Evolutionary conservation across 164 flowering plant genomes (phyloP), one percentile per base, ranked within the genome.

Genomic region (Houttuynia cordata): DNA sequence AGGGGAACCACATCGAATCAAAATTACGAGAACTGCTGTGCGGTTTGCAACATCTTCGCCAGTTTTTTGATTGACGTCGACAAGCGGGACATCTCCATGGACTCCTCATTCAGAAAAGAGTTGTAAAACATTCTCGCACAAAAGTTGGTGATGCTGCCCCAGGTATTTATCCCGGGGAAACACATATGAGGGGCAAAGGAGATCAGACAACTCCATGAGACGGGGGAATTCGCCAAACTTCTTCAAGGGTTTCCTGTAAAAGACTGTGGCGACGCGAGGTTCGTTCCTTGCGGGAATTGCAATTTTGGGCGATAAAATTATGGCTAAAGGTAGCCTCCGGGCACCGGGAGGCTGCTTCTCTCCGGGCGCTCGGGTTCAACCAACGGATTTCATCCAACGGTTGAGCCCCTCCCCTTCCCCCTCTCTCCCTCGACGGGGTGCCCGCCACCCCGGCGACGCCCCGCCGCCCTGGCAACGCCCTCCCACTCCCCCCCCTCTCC

Each of bases 61-160:
- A 91, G 97, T 9, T 82, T 83, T 65, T 62, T 87, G 53, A 95
- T 94, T 37, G 19, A 53, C 8, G 87, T 94, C 0, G 99, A 94
- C 56, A 97, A 94, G 63, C 76, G 93, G 13, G 99, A 94, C 56
- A 77, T 91, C 25, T 88, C 97, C 0, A 94, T 94, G 99, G 96
- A 94, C 64, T 76, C 87, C 0, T 68, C 68, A 1, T 91, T 72
- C 53, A 74, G 82, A 67, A 83, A 71, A 52, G 97, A 91, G 53
- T 47, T 94, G 64, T 80, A 83, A 62, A 62, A 57, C 45, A 76
- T 67, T 20, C 53, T 91, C 47, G 76, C 75, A 39, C 82, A 71
- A 58, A 84, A 79, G 55, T 64, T 62, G 14, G 69, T 79, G 50
- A 70, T 65, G 37, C 73, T 94, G 77, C 99, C 99, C 0, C 87